A percentile compares a stretch with the other conserved stretches of the same genome.
Evolutionary conservation across 306 rosid species (phyloP).

Genomic region (Cucurbita moschata): DNA sequence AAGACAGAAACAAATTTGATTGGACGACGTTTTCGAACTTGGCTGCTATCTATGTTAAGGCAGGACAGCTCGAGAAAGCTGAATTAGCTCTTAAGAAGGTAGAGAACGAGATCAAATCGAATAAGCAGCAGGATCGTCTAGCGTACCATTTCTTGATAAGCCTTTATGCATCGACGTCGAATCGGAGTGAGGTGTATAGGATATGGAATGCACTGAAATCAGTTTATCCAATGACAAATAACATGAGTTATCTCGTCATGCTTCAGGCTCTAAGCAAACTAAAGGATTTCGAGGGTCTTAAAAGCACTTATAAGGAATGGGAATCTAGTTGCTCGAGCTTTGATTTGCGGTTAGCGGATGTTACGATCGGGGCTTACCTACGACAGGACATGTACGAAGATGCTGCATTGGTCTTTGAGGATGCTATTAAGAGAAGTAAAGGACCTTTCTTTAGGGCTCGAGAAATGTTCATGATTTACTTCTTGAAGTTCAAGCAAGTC

Average conservation of each 20-base stretch:
- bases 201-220: slow-evolving; percentile 47
- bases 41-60: slow-evolving; percentile 60
- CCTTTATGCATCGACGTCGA: slow-evolving; percentile 53
- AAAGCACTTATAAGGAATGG: slow-evolving; percentile 55
- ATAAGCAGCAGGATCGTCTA: slow-evolving; percentile 16
- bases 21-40: slow-evolving; percentile 71
- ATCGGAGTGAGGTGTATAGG: slow-evolving; percentile 44
- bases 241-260: slow-evolving; percentile 48
- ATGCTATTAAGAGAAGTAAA: slow-evolving; percentile 28
- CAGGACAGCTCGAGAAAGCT: slow-evolving; percentile 41
- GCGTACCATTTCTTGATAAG: slow-evolving; percentile 50
- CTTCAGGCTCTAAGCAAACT: slow-evolving; percentile 57
- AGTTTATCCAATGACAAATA: slow-evolving; percentile 30
- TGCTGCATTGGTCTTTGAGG: slow-evolving; percentile 35
- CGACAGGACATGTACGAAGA: slow-evolving; percentile 38
- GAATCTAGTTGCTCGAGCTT: slow-evolving; percentile 32
- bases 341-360: slow-evolving; percentile 37
- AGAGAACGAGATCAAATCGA: slow-evolving; percentile 28
- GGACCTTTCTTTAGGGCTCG: slow-evolving; percentile 39
- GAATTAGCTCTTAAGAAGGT: slow-evolving; percentile 38
- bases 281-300: slow-evolving; percentile 42
- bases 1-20: slow-evolving; percentile 8
- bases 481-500: slow-evolving; percentile 26
- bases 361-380: slow-evolving; percentile 40
- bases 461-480: slow-evolving; percentile 44